A percentile compares a stretch with the other conserved stretches of the same genome.
Evolutionary conservation across 257 asterid genomes (phyloP).

Genomic region (Haberlea rhodopensis): DNA sequence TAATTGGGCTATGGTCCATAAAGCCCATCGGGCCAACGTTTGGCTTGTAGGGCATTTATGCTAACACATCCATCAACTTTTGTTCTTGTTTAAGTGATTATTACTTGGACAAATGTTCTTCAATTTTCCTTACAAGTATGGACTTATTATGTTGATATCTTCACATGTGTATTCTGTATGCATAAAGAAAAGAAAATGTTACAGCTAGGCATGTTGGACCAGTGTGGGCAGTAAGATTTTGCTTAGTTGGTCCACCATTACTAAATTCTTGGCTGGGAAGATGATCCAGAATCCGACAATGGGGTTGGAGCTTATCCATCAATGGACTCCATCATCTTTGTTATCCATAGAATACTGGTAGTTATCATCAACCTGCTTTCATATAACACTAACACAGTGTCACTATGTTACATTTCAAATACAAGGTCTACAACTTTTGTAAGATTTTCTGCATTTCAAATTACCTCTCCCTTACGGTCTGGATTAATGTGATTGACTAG

Average conservation of each 20-base stretch:
- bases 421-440: neutral
- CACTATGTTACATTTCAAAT: neutral
- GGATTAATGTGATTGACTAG: slow-evolving; percentile 54
- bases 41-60: too few relatives aligned
- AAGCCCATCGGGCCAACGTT: too few relatives aligned
- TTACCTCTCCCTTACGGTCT: slow-evolving; percentile 62
- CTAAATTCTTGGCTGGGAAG: slow-evolving; percentile 57
- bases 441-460: neutral
- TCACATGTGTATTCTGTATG: neutral
- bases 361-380: slow-evolving; percentile 52
- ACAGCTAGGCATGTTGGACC: slow-evolving; percentile 63
- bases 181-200: slow-evolving; percentile 22
- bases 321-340: slow-evolving; percentile 58
- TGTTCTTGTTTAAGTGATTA: too few relatives aligned
- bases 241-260: slow-evolving; percentile 62
- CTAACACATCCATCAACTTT: too few relatives aligned
- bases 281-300: slow-evolving; percentile 56
- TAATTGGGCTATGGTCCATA: too few relatives aligned
- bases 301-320: slow-evolving; percentile 61
- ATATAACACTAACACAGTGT: neutral
- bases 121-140: too few relatives aligned
- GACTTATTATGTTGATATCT: too few relatives aligned
- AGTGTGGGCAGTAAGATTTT: slow-evolving; percentile 51
- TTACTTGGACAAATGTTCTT: too few relatives aligned
- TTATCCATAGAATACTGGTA: slow-evolving; percentile 67